phyloP scores from a whole-genome alignment of 2,329 filamentous ascomycete genomes.

The Chaetomiaceae sp. region DNA sequence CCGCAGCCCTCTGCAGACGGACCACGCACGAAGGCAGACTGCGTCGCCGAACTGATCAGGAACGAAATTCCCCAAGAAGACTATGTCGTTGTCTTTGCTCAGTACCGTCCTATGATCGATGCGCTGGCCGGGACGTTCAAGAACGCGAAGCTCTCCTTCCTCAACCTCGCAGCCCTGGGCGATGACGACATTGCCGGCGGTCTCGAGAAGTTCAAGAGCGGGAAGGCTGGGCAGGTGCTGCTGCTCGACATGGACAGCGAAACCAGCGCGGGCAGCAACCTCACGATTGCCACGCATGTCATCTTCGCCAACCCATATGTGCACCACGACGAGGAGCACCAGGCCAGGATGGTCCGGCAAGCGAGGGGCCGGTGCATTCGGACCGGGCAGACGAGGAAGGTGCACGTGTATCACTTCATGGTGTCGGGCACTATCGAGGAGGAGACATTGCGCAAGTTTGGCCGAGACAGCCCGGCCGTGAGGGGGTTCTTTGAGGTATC shows the following conservation, averaged over 20 bases:
- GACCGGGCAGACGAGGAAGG: constrained; percentile 33
- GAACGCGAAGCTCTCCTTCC: not conserved
- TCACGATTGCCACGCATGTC: constrained; percentile 37
- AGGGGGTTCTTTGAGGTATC: constrained; percentile 2
- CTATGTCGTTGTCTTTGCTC: constrained; percentile 34
- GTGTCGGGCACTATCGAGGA: constrained; percentile 35
- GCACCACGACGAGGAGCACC: constrained; percentile 29
- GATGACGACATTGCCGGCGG: not conserved
- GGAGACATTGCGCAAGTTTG: constrained; percentile 26
- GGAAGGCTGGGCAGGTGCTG: constrained; percentile 26
- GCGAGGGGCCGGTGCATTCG: constrained; percentile 36
- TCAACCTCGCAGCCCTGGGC: constrained; percentile 5
- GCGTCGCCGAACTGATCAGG: constrained; percentile 23
- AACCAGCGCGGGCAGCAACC: constrained; percentile 37
- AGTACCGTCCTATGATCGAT: constrained; percentile 27
- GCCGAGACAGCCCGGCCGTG: not conserved
- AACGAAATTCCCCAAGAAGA: constrained; percentile 21
- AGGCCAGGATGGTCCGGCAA: constrained; percentile 34
- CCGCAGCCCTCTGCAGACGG: not conserved
- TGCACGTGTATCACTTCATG: constrained; percentile 37
- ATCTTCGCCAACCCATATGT: constrained; percentile 35
- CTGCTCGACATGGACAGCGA: constrained; percentile 34
- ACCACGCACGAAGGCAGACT: constrained; percentile 18
- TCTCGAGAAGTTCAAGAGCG: constrained; percentile 27
- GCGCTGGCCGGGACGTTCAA: constrained; percentile 22